These are phyloP conservation scores for Geoglossum cookeanum DNA, from an alignment of 2,329 filamentous ascomycete species.

Conservation along the genomic window DNA sequence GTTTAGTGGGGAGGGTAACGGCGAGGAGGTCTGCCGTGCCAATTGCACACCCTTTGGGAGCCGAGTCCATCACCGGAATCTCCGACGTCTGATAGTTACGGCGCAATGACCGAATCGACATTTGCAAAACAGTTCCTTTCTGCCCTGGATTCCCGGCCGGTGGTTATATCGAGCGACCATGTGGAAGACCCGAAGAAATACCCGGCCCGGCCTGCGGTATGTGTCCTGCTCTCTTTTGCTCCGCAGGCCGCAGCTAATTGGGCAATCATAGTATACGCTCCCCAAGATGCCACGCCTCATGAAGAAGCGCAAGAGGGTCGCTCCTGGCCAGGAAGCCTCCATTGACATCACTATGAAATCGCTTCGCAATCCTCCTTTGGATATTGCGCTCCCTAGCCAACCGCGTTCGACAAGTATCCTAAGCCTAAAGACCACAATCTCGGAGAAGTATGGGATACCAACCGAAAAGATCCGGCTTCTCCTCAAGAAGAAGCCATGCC, in stretches of 20 bases:
- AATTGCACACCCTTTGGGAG: too few species aligned
- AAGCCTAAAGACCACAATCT: slow-evolving; percentile 56
- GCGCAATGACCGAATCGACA: slow-evolving; percentile 56
- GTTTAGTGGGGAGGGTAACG: neutral
- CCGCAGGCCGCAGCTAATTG: neutral
- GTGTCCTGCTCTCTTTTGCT: slow-evolving; percentile 5
- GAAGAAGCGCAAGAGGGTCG: slow-evolving; percentile 20
- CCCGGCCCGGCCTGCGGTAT: slow-evolving; percentile 57
- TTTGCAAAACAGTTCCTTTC: slow-evolving; percentile 75
- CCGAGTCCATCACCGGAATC: neutral
- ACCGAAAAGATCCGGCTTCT: slow-evolving; percentile 73
- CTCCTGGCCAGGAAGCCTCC: neutral
- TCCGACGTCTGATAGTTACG: neutral
- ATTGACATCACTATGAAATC: slow-evolving; percentile 49
- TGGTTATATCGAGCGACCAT: slow-evolving; percentile 76
- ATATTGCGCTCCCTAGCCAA: slow-evolving; percentile 43
- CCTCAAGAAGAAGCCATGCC: slow-evolving; percentile 68
- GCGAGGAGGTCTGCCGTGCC: neutral
- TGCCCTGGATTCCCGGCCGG: slow-evolving; percentile 55
- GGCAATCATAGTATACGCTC: slow-evolving; percentile 23
- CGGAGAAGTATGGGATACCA: slow-evolving; percentile 40
- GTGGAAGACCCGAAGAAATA: slow-evolving; percentile 70
- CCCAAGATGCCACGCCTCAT: slow-evolving; percentile 41
- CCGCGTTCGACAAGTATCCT: slow-evolving; percentile 53
- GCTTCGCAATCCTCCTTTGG: slow-evolving; percentile 53